Evolutionary conservation across 106 monocot genomes (phyloP), one percentile per base, ranked within the genome.

Genomic region (Acorus calamus): DNA sequence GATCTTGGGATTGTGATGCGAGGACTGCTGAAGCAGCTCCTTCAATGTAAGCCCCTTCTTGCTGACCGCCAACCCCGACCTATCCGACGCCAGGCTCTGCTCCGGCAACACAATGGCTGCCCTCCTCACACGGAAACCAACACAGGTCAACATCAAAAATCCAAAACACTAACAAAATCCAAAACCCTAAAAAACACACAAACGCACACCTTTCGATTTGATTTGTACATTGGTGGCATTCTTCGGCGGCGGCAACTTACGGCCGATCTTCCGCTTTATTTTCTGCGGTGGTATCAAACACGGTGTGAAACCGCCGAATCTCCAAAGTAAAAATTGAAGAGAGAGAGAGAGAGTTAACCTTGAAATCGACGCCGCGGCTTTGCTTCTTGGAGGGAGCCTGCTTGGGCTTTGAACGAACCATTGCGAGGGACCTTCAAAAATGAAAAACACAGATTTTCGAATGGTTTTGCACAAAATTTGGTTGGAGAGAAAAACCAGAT

Each of bases 11-110:
- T 85, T 96, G 69, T 91, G 84, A 75, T 96, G 94, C 7, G 90
- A 90, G 5, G 94, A 80, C 56, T 96, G 90, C 52, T 87, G 86
- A 50, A 96, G 80, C 42, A 96, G 80, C 74, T 96, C 94, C 70
- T 77, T 75, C 48, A 96, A 73, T 6, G 94, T 96, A 50, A 87
- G 66, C 6, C 94, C 94, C 69, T 82, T 87, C 58, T 75, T 91
- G 68, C 76, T 87, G 47, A 96, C 87, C 0, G 83, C 87, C 60
- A 96, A 47, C 6, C 89, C 90, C 1, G 67, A 58, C 62, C 84
- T 82, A 6, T 87, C 87, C 5, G 85, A 67, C 11, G 71, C 69
- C 59, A 96, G 59, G 62, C 87, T 96, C 76, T 96, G 94, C 80
- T 96, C 94, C 4, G 84, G 94, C 28, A 96, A 80, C 65, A 90